Conservation (phyloP, 441 rosid genomes). For the Breynia disticha region DNA sequence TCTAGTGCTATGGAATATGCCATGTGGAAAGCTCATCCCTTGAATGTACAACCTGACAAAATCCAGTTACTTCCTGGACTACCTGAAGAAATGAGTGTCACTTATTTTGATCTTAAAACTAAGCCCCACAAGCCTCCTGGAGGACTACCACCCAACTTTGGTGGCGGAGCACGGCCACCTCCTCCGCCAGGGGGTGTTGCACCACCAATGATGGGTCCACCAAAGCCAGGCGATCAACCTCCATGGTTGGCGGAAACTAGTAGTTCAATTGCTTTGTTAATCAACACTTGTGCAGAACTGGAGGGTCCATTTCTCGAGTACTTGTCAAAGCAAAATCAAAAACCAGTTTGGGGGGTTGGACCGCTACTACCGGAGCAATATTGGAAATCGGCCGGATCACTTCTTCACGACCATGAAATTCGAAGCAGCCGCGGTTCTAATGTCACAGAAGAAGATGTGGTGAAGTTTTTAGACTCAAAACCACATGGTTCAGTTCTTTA, state of each 20-base stretch:
- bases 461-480: constrained; percentile 35
- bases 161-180: constrained; percentile 6
- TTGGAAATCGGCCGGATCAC: constrained; percentile 11
- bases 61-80: constrained; percentile 32
- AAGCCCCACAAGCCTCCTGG: constrained; percentile 17
- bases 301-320: constrained; percentile 29
- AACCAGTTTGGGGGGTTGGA: constrained; percentile 30
- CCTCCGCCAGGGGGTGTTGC: constrained; percentile 6
- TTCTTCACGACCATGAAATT: constrained; percentile 10
- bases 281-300: constrained; percentile 30
- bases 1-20: constrained; percentile 43
- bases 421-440: constrained; percentile 20
- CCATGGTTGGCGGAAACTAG: constrained; percentile 23
- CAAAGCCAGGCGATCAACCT: constrained; percentile 22
- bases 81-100: constrained; percentile 36
- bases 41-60: constrained; percentile 26
- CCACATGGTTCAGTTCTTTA: constrained; percentile 33
- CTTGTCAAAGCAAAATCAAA: neutral
- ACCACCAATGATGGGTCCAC: constrained; percentile 7
- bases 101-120: constrained; percentile 25
- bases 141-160: no score
- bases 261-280: constrained; percentile 19
- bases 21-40: constrained; percentile 24
- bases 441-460: constrained; percentile 31
- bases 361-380: constrained; percentile 18